Conservation (phyloP, 345 rosid genomes). For the Eucalyptus curtisii region DNA sequence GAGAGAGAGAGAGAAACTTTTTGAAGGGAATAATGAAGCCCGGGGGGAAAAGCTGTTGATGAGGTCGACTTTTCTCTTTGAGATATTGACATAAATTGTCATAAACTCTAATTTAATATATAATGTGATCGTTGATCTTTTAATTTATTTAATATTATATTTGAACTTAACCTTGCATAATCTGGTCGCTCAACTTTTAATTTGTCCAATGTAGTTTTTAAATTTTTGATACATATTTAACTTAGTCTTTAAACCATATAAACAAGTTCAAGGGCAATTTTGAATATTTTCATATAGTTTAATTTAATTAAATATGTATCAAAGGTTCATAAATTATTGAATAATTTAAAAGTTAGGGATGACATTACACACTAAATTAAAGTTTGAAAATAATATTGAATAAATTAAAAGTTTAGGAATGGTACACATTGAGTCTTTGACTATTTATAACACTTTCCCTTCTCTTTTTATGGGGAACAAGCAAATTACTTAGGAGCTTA, state of each 20-base stretch:
- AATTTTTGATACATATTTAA: too few relatives aligned
- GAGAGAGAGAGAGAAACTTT: neutral
- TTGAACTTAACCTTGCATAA: fast-evolving
- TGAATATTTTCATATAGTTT: fast-evolving
- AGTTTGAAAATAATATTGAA: fast-evolving
- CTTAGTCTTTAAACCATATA: too few relatives aligned
- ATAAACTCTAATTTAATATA: fast-evolving
- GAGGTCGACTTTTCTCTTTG: neutral
- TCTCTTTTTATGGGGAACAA: neutral
- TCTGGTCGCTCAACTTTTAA: fast-evolving
- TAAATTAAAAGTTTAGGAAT: too few relatives aligned
- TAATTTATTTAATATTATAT: too few relatives aligned
- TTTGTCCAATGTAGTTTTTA: fast-evolving
- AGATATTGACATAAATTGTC: neutral
- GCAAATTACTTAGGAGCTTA: neutral
- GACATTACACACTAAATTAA: too few relatives aligned
- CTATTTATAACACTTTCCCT: neutral
- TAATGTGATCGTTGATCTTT: fast-evolving
- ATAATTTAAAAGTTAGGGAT: too few relatives aligned
- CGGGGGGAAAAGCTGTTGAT: neutral
- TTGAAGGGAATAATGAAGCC: neutral
- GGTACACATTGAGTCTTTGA: too few relatives aligned
- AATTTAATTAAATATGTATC: too few relatives aligned
- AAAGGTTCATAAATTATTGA: fast-evolving
- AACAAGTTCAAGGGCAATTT: fast-evolving